These are phyloP conservation scores for Setomelanomma holmii DNA, from an alignment of 2,329 filamentous ascomycete genomes.

Conservation along the genomic window DNA sequence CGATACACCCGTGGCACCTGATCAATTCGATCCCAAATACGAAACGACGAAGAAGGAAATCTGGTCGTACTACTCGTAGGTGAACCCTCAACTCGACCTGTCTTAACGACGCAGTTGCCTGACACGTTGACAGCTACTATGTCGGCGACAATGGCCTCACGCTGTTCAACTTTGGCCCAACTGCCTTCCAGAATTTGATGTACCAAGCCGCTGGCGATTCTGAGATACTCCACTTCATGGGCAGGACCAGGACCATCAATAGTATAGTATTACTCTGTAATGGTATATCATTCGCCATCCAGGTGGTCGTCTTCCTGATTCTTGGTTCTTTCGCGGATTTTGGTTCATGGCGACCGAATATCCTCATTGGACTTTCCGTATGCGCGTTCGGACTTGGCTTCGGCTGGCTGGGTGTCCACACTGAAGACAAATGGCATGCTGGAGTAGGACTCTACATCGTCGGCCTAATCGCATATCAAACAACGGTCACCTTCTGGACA, in stretches of 20 bases:
- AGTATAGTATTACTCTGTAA: slow-evolving; percentile 67
- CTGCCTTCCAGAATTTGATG: slow-evolving; percentile 66
- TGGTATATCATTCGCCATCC: slow-evolving; percentile 72
- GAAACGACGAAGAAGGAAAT: slow-evolving; percentile 62
- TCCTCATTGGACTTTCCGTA: slow-evolving; percentile 63
- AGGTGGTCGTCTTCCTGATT: slow-evolving; percentile 64
- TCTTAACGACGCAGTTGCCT: not conserved
- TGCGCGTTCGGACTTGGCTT: slow-evolving; percentile 65
- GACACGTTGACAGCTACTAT: slow-evolving; percentile 59
- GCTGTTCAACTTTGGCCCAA: slow-evolving; percentile 61
- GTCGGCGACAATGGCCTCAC: slow-evolving; percentile 70
- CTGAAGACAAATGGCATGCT: slow-evolving; percentile 64
- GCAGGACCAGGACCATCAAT: slow-evolving; percentile 49
- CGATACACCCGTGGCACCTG: slow-evolving; percentile 58
- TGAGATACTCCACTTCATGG: slow-evolving; percentile 63
- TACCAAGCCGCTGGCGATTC: slow-evolving; percentile 65
- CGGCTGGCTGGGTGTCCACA: slow-evolving; percentile 71
- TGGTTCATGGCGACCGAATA: slow-evolving; percentile 66
- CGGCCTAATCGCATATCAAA: slow-evolving; percentile 70
- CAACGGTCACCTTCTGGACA: slow-evolving; percentile 73
- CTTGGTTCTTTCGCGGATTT: slow-evolving; percentile 68
- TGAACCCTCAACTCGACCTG: not conserved
- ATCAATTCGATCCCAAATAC: slow-evolving; percentile 62
- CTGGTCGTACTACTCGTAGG: slow-evolving; percentile 63
- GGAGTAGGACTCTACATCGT: slow-evolving; percentile 71